phyloP scores from a whole-genome alignment of 139 green algal genomes.

The Chlorella sp. region DNA sequence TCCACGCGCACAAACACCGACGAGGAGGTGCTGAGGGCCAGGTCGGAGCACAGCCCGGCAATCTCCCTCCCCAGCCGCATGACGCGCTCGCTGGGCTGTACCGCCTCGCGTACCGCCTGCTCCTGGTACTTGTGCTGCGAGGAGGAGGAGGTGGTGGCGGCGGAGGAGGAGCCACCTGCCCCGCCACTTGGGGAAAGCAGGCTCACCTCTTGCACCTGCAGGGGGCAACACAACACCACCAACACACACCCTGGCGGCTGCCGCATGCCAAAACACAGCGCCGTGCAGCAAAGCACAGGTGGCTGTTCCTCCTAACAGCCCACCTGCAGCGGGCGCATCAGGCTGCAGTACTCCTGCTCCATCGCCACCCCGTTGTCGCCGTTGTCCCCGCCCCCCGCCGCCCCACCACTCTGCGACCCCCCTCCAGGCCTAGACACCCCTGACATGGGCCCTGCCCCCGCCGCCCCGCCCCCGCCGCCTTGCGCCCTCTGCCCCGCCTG shows the following conservation, averaged over 20 bases:
- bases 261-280: neutral
- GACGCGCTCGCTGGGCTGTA: neutral
- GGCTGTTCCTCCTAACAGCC: neutral
- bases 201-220: neutral
- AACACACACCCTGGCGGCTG: neutral
- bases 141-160: neutral
- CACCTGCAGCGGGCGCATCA: neutral
- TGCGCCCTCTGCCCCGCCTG: neutral
- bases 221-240: neutral
- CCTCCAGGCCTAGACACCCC: too few relatives aligned
- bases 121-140: neutral
- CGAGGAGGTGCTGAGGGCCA: conserved; percentile 50
- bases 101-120: neutral
- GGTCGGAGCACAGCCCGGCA: conserved; percentile 46
- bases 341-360: neutral
- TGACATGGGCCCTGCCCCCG: too few relatives aligned
- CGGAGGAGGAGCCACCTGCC: neutral
- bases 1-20: conserved; percentile 63
- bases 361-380: neutral
- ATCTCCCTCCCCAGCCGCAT: conserved; percentile 46
- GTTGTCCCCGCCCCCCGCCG: too few relatives aligned
- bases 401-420: too few relatives aligned
- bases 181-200: too few relatives aligned
- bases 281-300: neutral
- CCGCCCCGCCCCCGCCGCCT: too few relatives aligned